A percentile compares a stretch with the other conserved stretches of the same genome.
These are phyloP conservation scores for Ligustrum vulgare DNA, from an alignment of 257 asterid genomes.

Conservation along the genomic window DNA sequence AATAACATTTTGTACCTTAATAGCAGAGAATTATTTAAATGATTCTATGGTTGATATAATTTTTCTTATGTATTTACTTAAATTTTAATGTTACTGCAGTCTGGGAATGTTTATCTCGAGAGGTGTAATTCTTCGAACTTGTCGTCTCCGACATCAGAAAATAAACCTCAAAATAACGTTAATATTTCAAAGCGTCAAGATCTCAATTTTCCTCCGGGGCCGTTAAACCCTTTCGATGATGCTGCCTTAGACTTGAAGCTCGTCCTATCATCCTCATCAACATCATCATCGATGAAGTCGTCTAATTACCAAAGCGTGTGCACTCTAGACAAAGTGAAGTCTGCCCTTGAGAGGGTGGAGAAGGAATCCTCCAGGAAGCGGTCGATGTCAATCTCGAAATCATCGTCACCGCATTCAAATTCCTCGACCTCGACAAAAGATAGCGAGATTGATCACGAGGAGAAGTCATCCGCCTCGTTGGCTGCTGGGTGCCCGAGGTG, in stretches of 20 bases:
- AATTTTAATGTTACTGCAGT: conserved; percentile 45
- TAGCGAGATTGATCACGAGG: conserved; percentile 49
- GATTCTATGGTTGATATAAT: neutral
- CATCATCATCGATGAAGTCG: conserved; percentile 28
- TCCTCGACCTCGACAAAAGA: conserved; percentile 65
- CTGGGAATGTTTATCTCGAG: conserved; percentile 81
- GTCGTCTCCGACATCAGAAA: conserved; percentile 43
- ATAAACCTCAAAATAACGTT: conserved; percentile 28
- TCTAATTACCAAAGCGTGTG: conserved; percentile 68
- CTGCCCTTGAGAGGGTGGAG: conserved; percentile 78
- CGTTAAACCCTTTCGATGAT: conserved; percentile 50
- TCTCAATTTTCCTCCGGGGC: conserved; percentile 71
- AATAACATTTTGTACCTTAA: neutral
- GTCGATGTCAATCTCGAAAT: conserved; percentile 48
- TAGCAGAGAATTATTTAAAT: neutral
- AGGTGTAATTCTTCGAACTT: conserved; percentile 59
- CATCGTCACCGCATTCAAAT: conserved; percentile 60
- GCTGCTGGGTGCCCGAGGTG: conserved; percentile 87
- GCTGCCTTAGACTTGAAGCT: conserved; percentile 58
- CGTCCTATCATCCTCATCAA: conserved; percentile 39
- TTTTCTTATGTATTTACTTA: neutral
- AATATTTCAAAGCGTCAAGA: conserved; percentile 40
- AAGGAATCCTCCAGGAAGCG: conserved; percentile 59
- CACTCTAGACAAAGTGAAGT: conserved; percentile 86
- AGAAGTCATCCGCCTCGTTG: conserved; percentile 40